A percentile compares a stretch with the other conserved stretches of the same genome.
These are phyloP conservation scores for Lanzia echinophila DNA, from an alignment of 2,329 filamentous ascomycete species.

Conservation along the genomic window DNA sequence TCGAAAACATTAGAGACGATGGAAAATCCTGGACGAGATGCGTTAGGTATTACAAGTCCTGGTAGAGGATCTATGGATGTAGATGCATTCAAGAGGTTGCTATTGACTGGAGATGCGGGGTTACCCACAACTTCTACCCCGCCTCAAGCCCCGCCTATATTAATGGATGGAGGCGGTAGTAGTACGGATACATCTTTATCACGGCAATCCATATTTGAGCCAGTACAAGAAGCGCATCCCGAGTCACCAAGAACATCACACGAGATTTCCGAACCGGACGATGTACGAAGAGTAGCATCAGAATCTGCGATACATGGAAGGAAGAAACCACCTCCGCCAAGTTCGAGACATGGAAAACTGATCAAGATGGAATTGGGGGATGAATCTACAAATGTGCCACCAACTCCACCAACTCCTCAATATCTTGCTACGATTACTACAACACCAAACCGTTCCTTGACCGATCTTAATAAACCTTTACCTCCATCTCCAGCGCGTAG, in stretches of 20 bases:
- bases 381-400: slow-evolving; percentile 33
- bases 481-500: slow-evolving; percentile 46
- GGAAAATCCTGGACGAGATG: slow-evolving; percentile 32
- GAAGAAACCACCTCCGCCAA: slow-evolving; percentile 66
- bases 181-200: slow-evolving; percentile 52
- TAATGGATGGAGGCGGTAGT: slow-evolving; percentile 39
- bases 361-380: slow-evolving; percentile 47
- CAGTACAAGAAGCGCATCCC: slow-evolving; percentile 34
- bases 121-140: slow-evolving; percentile 26
- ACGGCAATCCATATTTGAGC: slow-evolving; percentile 52
- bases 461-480: slow-evolving; percentile 56
- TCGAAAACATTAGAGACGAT: slow-evolving; percentile 48
- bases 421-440: slow-evolving; percentile 18
- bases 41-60: slow-evolving; percentile 21
- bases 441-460: slow-evolving; percentile 28
- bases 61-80: slow-evolving; percentile 56
- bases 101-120: slow-evolving; percentile 63
- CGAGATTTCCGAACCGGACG: slow-evolving; percentile 51
- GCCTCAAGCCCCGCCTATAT: slow-evolving; percentile 22
- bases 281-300: slow-evolving; percentile 35
- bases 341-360: slow-evolving; percentile 70
- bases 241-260: slow-evolving; percentile 52
- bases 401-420: slow-evolving; percentile 21
- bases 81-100: slow-evolving; percentile 67
- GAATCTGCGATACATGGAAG: slow-evolving; percentile 38